These are phyloP conservation scores for Coemansia sp. DNA, from an alignment of 192 early-diverging fungal species.

Conservation along the genomic window DNA sequence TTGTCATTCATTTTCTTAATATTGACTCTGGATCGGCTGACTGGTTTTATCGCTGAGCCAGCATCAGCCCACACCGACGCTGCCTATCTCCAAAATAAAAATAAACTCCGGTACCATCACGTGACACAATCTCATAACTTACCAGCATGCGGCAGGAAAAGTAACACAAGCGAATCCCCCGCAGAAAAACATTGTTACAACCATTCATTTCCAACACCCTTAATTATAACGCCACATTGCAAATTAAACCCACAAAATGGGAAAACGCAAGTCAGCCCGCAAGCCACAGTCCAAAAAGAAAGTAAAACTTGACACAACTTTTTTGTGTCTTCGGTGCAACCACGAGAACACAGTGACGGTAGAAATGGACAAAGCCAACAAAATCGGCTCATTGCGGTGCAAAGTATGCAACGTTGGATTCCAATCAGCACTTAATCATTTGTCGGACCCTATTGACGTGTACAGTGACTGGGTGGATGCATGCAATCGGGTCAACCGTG, in stretches of 20 bases:
- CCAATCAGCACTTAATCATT: slow-evolving; percentile 66
- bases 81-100: too few relatives aligned
- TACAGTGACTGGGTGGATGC: slow-evolving; percentile 91
- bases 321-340: slow-evolving; percentile 85
- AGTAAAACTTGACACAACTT: slow-evolving; percentile 67
- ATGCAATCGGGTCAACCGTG: slow-evolving; percentile 59
- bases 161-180: too few relatives aligned
- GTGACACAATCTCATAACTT: too few relatives aligned
- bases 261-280: slow-evolving; percentile 55
- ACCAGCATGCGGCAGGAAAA: too few relatives aligned
- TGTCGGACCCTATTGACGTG: slow-evolving; percentile 83
- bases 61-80: too few relatives aligned
- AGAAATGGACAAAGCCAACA: slow-evolving; percentile 65
- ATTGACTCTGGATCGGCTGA: too few relatives aligned
- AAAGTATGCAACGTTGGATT: slow-evolving; percentile 74
- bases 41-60: too few relatives aligned
- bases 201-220: too few relatives aligned
- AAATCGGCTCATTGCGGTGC: slow-evolving; percentile 77
- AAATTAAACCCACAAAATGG: slow-evolving; percentile 2
- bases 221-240: too few relatives aligned
- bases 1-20: too few relatives aligned
- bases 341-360: slow-evolving; percentile 78
- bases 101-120: too few relatives aligned
- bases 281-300: slow-evolving; percentile 67
- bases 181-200: too few relatives aligned